Base-by-base conservation (phyloP, 768 basidiomycete species). In the Paxillus ammoniavirescens region DNA sequence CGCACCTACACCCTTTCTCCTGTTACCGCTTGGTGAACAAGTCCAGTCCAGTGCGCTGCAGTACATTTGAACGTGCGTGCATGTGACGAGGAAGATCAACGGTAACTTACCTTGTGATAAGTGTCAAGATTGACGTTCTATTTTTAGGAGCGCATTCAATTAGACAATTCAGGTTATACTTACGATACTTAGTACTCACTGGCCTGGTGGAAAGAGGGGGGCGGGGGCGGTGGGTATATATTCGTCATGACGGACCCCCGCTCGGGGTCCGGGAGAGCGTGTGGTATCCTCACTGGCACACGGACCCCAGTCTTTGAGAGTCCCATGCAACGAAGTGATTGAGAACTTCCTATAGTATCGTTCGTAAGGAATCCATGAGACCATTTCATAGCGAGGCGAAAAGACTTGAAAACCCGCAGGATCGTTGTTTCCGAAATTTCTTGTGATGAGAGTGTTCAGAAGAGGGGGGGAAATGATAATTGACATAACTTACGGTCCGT, bases 381-480 rank as follows among this genome's bases (percentile, higher is more conserved):
- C 90, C 90, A 91, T 63, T 91, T 91, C 5, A 82, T 86, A 8
- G 89, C 77, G 14, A 91, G 72, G 2, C 89, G 84, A 31, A 91
- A 76, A 45, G 5, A 80, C 73, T 0, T 75, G 76, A 65, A 90
- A 91, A 65, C 91, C 89, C 2, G 79, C 75, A 43, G 76, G 75
- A 61, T 80, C 81, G 52, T 91, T 91, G 64, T 82, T 77, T 2
- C 86, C 84, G 57, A 89, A 87, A 31, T 68, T 77, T 23, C 87
- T 88, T 65, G 18, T 23, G 18, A 50, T 37, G n/a, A 47, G n/a
- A 47, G 26, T 26, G 26, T 49, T 57, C 35, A 57, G 10, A 15
- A 52, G 52, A 10, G 50, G 42, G 53, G 3, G 46, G 47, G 15
- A 53, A 35, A 36, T 38, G 40, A 47, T 17, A 12, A 37, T 46